phyloP scores from a whole-genome alignment of 345 rosid species.

The Cardiospermum halicacabum region DNA sequence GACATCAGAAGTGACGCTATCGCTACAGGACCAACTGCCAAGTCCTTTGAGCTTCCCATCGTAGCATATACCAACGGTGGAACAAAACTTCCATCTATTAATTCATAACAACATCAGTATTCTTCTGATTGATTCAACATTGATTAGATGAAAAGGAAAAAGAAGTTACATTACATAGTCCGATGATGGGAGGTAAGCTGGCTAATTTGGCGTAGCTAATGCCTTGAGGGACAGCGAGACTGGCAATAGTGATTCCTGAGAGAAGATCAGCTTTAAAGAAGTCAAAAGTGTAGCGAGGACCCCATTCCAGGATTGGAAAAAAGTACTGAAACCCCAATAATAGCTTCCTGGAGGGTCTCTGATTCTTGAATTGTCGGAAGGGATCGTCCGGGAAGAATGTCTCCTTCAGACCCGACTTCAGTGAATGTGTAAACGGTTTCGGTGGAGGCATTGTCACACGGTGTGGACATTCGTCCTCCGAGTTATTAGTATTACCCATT shows the following conservation, averaged over 20 bases:
- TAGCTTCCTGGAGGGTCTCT: slow-evolving; percentile 26
- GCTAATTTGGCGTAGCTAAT: slow-evolving; percentile 50
- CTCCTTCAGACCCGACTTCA: slow-evolving; percentile 18
- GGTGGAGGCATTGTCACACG: no score
- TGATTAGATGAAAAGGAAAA: not conserved
- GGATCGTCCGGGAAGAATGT: slow-evolving; percentile 53
- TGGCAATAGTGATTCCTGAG: slow-evolving; percentile 52
- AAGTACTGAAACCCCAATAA: slow-evolving; percentile 36
- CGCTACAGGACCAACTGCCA: slow-evolving; percentile 48
- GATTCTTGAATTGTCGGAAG: slow-evolving; percentile 37
- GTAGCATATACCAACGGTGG: slow-evolving; percentile 49
- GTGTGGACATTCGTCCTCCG: no score
- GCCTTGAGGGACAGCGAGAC: slow-evolving; percentile 58
- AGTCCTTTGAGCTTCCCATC: slow-evolving; percentile 49
- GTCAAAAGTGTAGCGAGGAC: slow-evolving; percentile 28
- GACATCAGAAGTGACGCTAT: slow-evolving; percentile 42
- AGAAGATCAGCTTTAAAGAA: slow-evolving; percentile 38
- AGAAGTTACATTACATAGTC: slow-evolving; percentile 31
- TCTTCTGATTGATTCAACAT: not conserved
- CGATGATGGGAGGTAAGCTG: slow-evolving; percentile 37
- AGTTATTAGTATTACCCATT: no score
- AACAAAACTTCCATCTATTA: slow-evolving; percentile 48
- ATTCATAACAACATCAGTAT: no score
- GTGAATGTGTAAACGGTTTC: no score
- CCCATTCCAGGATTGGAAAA: slow-evolving; percentile 46